Evolutionary conservation across 768 basidiomycete genomes (phyloP), one percentile per base, ranked within the genome.

Genomic region (Strobilomyces echinocephalus): DNA sequence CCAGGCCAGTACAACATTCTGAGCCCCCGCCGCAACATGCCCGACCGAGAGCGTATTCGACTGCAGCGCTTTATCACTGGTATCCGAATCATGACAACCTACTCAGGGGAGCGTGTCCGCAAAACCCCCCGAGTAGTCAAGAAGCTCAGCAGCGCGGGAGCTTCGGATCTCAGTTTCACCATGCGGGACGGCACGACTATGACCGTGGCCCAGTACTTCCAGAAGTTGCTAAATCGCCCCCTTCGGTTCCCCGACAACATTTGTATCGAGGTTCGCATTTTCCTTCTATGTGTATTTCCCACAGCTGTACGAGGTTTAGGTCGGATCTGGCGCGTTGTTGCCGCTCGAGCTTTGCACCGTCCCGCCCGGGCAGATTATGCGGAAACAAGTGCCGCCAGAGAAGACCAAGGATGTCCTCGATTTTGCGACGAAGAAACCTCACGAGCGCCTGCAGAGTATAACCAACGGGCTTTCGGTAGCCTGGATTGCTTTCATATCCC

Each of bases 281-380:
- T 16, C 34, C 34, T 18, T 30, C 43, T 11, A 30, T 30, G 30
- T 20, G 12, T 24, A 4, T 31, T 38, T 38, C 53, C 69, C 71
- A 43, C 69, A 68, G 50, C 33, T 54, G 26, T 24, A 61, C 24
- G 30, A 41, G 39, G 52, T 34, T 43, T 41, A 89, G 87, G 76
- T 87, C 12, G 80, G 82, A 5, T 66, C 71, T 24, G 80, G 79
- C 1, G 87, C 88, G 0, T 61, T 83, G 31, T 73, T 87, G 4
- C 88, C 88, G 0, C 65, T 91, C 0, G 88, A 91, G 58, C 65
- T 82, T 2, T 90, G 88, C 61, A 67, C 63, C 0, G 83, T 91
- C 4, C 74, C 77, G 0, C 63, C 74, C 0, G 88, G 87, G 0
- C 88, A 91, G 60, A 79, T 88, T 36, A 82, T 87, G 76, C 76